These are phyloP conservation scores for Stemphylium lycopersici DNA, from an alignment of 2,329 filamentous ascomycete genomes.

Conservation along the genomic window DNA sequence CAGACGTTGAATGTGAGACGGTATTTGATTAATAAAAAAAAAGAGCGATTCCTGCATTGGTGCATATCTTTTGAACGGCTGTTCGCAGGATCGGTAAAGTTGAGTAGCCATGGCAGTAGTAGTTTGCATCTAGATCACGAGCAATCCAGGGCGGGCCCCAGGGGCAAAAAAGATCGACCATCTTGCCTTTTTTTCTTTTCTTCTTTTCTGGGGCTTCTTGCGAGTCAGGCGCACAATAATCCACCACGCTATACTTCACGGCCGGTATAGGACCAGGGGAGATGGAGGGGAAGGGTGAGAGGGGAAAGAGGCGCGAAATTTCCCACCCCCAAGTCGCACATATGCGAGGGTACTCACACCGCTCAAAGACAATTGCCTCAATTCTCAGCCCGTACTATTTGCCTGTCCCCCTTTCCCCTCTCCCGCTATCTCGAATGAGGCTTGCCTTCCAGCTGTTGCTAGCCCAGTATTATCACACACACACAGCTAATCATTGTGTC, in stretches of 20 bases:
- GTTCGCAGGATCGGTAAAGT: conserved; percentile 12
- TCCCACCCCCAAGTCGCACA: not conserved
- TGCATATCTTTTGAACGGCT: conserved; percentile 9
- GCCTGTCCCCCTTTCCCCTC: not conserved
- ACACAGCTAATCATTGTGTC: not conserved
- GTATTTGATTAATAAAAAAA: not conserved
- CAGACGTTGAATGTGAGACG: not conserved
- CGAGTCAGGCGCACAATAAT: conserved; percentile 1
- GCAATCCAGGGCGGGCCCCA: no score
- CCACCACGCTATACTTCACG: conserved; percentile 1
- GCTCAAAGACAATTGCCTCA: not conserved
- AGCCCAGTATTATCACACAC: not conserved
- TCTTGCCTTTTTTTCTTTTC: not conserved
- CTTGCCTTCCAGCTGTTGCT: not conserved
- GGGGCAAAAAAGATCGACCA: no score
- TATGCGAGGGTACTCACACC: conserved; percentile 9
- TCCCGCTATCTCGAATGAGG: not conserved
- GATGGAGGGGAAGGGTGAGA: no score
- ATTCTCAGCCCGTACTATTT: not conserved
- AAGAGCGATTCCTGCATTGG: conserved; percentile 2
- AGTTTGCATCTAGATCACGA: not conserved
- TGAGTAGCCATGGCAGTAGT: not conserved
- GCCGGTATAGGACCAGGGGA: not conserved
- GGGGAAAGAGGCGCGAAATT: no score
- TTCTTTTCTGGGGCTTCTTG: not conserved